Percentiles rank a stretch among this genome's conserved stretches.
These are phyloP conservation scores for Phaseolus coccineus DNA, from an alignment of 331 rosid species.

Conservation along the genomic window DNA sequence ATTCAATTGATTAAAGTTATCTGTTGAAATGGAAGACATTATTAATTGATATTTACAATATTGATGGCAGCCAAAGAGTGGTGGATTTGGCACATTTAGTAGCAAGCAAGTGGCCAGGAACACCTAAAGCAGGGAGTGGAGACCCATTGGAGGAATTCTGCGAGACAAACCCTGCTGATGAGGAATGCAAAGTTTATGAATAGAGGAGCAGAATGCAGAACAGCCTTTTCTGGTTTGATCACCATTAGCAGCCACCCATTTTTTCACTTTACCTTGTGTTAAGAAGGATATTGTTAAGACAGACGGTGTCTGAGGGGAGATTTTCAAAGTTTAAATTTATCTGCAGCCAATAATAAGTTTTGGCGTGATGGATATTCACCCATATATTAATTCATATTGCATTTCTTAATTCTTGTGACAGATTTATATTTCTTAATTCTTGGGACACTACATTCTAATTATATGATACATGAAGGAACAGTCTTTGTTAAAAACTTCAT, in stretches of 20 bases:
- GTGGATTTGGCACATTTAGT: constrained; percentile 96
- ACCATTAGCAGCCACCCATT: constrained; percentile 42
- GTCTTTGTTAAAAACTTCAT: no score
- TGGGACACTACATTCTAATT: no score
- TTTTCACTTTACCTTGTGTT: constrained; percentile 41
- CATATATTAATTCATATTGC: constrained; percentile 31
- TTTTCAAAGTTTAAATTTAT: constrained; percentile 25
- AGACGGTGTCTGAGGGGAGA: constrained; percentile 38
- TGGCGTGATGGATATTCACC: constrained; percentile 25
- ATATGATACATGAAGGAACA: no score
- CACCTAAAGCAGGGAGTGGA: constrained; percentile 56
- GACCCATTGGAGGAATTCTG: constrained; percentile 99
- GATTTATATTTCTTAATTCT: background rate
- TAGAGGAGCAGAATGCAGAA: background rate
- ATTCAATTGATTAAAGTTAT: background rate
- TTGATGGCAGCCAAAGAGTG: constrained; percentile 90
- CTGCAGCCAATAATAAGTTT: constrained; percentile 45
- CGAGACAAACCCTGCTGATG: constrained; percentile 87
- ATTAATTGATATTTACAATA: constrained; percentile 6
- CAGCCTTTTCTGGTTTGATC: constrained; percentile 33
- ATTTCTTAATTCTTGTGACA: constrained; percentile 18
- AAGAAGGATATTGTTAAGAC: constrained; percentile 35
- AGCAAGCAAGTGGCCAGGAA: constrained; percentile 88
- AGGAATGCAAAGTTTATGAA: constrained; percentile 96
- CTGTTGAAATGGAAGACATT: constrained; percentile 25